These are phyloP conservation scores for Pseudohyphozyma bogoriensis DNA, from an alignment of 768 basidiomycete species.

Conservation along the genomic window DNA sequence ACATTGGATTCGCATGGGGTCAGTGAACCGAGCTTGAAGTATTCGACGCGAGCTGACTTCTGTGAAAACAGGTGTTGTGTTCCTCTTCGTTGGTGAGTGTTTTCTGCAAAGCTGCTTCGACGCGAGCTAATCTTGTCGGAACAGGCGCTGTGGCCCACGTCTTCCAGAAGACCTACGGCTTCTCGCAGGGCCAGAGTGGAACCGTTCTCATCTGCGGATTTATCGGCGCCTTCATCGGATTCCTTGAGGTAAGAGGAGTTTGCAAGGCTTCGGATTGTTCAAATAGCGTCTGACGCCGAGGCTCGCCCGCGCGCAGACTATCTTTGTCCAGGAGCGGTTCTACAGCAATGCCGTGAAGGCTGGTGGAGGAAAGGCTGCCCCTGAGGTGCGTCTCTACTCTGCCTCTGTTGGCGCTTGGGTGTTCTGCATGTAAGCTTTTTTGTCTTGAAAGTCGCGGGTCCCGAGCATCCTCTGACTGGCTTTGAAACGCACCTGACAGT, in stretches of 20 bases:
- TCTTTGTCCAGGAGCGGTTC: constrained; percentile 23
- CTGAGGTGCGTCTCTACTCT: constrained; percentile 30
- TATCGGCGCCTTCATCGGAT: constrained; percentile 24
- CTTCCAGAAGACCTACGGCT: constrained; percentile 23
- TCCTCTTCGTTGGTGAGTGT: constrained; percentile 10
- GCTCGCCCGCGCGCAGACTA: too few relatives aligned
- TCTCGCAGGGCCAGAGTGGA: constrained; percentile 11
- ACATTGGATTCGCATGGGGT: constrained; percentile 15
- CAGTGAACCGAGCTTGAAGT: too few relatives aligned
- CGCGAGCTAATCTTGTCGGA: neutral
- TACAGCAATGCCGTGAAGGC: constrained; percentile 10
- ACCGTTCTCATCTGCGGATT: constrained; percentile 31
- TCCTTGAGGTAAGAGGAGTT: too few relatives aligned
- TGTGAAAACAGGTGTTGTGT: too few relatives aligned
- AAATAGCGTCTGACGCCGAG: too few relatives aligned
- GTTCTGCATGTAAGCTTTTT: too few relatives aligned
- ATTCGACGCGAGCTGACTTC: too few relatives aligned
- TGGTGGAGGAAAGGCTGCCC: constrained; percentile 26
- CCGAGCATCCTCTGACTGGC: too few relatives aligned
- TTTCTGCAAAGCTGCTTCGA: neutral
- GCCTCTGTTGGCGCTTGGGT: constrained; percentile 16
- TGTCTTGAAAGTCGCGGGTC: too few relatives aligned
- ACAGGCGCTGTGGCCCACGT: constrained; percentile 19
- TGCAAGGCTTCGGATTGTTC: too few relatives aligned
- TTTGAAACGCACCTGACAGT: too few relatives aligned